Percentiles rank a stretch among this genome's conserved stretches.
phyloP scores from a whole-genome alignment of 208 protist species.

The Leishmania mexicana region DNA sequence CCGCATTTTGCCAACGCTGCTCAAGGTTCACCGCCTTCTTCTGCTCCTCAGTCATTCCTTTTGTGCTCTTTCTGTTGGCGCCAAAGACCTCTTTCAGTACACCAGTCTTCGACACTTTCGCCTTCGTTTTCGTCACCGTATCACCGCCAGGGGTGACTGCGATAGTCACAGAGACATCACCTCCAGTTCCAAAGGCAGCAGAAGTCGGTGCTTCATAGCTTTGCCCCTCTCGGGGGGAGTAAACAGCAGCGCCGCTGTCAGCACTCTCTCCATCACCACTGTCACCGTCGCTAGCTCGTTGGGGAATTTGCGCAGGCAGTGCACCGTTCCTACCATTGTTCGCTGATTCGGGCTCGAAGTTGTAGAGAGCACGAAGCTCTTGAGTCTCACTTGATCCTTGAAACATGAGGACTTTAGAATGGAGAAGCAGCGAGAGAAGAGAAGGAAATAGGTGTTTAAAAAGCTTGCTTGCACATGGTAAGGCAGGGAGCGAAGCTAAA shows the following conservation, averaged over 20 bases:
- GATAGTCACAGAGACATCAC: constrained; percentile 4
- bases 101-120: constrained; percentile 24
- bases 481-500: not conserved
- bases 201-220: constrained; percentile 11
- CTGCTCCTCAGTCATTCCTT: constrained; percentile 43
- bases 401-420: constrained; percentile 9
- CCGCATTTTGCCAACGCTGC: constrained; percentile 69
- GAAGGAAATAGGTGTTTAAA: not conserved
- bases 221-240: constrained; percentile 31
- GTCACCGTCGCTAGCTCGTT: not conserved
- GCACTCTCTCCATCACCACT: constrained; percentile 9
- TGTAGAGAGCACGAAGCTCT: constrained; percentile 44
- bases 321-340: not conserved
- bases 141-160: not conserved
- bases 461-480: not conserved
- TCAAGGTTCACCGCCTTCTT: constrained; percentile 48
- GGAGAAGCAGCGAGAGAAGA: not conserved
- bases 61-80: constrained; percentile 47
- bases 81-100: constrained; percentile 52
- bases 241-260: constrained; percentile 2
- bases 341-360: constrained; percentile 39
- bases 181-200: constrained; percentile 26
- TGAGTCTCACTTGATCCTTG: constrained; percentile 27
- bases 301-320: not conserved
- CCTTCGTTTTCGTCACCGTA: not conserved